Percentiles rank a stretch among this genome's conserved stretches.
Evolutionary conservation across 2,329 filamentous ascomycete species (phyloP).

Genomic region (Fusarium pseudograminearum): DNA sequence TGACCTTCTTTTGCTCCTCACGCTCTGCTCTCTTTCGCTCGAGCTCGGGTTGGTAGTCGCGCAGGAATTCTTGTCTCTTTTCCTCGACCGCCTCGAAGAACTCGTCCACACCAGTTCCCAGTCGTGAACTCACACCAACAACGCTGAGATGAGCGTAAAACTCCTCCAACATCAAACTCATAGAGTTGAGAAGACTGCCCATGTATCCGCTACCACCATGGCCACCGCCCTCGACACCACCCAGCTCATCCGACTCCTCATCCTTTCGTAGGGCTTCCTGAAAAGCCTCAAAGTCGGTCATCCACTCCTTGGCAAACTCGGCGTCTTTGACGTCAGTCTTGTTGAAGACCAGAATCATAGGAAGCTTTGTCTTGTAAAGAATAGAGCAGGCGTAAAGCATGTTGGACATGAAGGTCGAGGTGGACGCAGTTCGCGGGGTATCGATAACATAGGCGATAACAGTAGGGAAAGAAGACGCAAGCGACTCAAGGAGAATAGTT

Average conservation of each 20-base stretch:
- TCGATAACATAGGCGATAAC: constrained; percentile 98
- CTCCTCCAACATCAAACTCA: constrained; percentile 97
- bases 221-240: constrained; percentile 75
- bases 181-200: constrained; percentile 94
- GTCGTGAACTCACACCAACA: constrained; percentile 93
- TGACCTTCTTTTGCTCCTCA: constrained; percentile 77
- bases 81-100: constrained; percentile 91
- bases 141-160: constrained; percentile 96
- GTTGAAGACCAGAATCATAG: constrained; percentile 99
- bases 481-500: constrained; percentile 90
- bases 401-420: constrained; percentile 99
- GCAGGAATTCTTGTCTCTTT: constrained; percentile 88
- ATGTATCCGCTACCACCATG: constrained; percentile 91
- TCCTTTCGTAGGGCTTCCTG: constrained; percentile 86
- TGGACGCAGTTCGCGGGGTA: constrained; percentile 91
- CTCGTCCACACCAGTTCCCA: constrained; percentile 89
- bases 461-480: constrained; percentile 94
- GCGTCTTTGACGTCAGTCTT: constrained; percentile 97
- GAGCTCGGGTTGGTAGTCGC: constrained; percentile 92
- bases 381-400: constrained; percentile 99
- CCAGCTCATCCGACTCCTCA: constrained; percentile 81
- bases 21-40: constrained; percentile 81
- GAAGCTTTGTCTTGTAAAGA: constrained; percentile 97
- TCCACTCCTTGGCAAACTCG: constrained; percentile 95
- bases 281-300: constrained; percentile 98